Conservation (phyloP, 371 early-diverging fungal genomes). For the Mycotypha africana region DNA sequence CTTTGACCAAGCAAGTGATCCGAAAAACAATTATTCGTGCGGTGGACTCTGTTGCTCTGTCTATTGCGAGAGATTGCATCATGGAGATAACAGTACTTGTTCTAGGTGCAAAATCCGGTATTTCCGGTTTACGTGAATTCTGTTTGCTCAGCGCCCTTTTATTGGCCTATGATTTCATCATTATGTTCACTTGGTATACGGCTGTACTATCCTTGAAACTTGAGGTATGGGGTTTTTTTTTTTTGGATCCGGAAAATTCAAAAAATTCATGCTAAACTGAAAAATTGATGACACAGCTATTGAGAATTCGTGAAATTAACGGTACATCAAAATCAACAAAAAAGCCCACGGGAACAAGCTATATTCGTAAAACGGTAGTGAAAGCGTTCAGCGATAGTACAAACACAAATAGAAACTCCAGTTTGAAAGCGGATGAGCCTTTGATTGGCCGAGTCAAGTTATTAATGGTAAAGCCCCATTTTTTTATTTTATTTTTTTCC, state of each 20-base stretch:
- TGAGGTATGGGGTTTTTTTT: no score
- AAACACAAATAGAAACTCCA: constrained; percentile 10
- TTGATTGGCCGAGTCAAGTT: constrained; percentile 56
- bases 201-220: constrained; percentile 86
- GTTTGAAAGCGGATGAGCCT: constrained; percentile 47
- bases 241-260: no score
- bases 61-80: constrained; percentile 72
- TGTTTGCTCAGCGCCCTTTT: constrained; percentile 78
- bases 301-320: constrained; percentile 32
- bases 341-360: constrained; percentile 24
- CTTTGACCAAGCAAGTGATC: constrained; percentile 41
- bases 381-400: constrained; percentile 39
- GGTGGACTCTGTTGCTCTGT: constrained; percentile 60
- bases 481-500: not conserved
- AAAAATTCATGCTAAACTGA: no score
- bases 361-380: constrained; percentile 40
- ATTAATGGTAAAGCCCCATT: constrained; percentile 26
- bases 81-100: constrained; percentile 79
- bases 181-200: constrained; percentile 84
- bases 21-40: constrained; percentile 66
- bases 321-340: constrained; percentile 5
- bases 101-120: constrained; percentile 74
- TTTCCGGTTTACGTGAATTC: constrained; percentile 76
- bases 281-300: constrained; percentile 4
- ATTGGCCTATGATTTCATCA: constrained; percentile 75